Percentiles rank a stretch among this genome's conserved stretches.
These are phyloP conservation scores for Sedum album DNA, from an alignment of 164 flowering plant genomes.

Conservation along the genomic window DNA sequence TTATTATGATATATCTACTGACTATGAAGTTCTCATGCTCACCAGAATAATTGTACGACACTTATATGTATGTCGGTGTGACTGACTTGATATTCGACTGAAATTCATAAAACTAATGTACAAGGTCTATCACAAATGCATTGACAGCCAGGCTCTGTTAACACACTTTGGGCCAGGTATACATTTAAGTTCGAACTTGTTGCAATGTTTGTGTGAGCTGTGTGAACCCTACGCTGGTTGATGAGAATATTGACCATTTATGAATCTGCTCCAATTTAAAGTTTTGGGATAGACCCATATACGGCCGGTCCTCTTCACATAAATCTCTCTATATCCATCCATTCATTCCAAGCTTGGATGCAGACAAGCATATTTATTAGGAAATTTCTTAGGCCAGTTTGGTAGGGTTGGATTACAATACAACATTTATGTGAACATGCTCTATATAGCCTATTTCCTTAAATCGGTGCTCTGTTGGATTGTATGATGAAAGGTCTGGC, in stretches of 20 bases:
- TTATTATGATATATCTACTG: background rate
- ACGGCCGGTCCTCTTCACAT: conserved; percentile 6
- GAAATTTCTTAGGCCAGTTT: background rate
- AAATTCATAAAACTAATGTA: background rate
- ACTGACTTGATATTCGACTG: conserved; percentile 1
- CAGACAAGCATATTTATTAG: background rate
- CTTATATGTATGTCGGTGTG: background rate
- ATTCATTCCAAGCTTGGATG: background rate
- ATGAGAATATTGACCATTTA: conserved; percentile 2
- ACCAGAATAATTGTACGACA: background rate
- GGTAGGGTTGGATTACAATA: background rate
- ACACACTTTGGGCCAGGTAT: conserved; percentile 1
- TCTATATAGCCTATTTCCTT: conserved; percentile 3
- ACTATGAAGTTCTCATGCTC: background rate
- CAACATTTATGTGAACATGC: background rate
- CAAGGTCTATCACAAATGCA: background rate
- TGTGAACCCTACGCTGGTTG: background rate
- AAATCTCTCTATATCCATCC: conserved; percentile 1
- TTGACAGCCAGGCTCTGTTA: conserved; percentile 2
- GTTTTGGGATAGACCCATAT: conserved; percentile 6
- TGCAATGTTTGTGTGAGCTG: conserved; percentile 2
- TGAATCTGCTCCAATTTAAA: conserved; percentile 2
- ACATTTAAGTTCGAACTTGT: background rate
- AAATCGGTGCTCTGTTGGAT: background rate
- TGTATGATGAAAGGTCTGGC: background rate